These are phyloP conservation scores for Penicillium thymicola DNA, from an alignment of 2,329 filamentous ascomycete genomes.

Conservation along the genomic window DNA sequence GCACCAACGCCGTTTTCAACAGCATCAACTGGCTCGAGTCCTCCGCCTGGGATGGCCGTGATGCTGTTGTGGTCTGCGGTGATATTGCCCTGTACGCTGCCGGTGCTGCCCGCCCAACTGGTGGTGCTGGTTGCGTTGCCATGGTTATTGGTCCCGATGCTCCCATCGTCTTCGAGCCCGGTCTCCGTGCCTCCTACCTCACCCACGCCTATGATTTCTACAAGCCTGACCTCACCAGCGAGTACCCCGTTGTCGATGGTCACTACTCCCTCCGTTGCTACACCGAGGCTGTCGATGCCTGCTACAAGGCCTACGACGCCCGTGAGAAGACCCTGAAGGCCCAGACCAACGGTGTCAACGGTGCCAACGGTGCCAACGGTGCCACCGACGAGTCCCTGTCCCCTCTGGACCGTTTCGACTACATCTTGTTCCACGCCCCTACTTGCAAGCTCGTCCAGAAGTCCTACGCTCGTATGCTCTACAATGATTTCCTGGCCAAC, in stretches of 20 bases:
- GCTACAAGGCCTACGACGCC: constrained; percentile 76
- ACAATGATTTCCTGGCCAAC: constrained; percentile 78
- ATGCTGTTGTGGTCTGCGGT: constrained; percentile 74
- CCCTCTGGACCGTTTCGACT: constrained; percentile 75
- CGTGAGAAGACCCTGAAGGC: constrained; percentile 62
- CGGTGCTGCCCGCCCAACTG: constrained; percentile 75
- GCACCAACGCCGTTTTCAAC: constrained; percentile 82
- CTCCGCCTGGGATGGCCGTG: constrained; percentile 79
- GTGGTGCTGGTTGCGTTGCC: constrained; percentile 75
- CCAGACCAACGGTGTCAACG: constrained; percentile 41
- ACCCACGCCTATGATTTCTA: constrained; percentile 85
- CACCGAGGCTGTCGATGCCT: constrained; percentile 72
- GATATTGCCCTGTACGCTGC: constrained; percentile 85
- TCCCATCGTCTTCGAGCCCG: constrained; percentile 72
- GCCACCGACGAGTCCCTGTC: constrained; percentile 52
- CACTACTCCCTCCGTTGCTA: constrained; percentile 82
- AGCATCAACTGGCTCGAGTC: constrained; percentile 82
- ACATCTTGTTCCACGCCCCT: constrained; percentile 77
- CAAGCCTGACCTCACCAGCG: constrained; percentile 83
- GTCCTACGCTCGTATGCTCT: constrained; percentile 77
- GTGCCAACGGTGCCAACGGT: constrained; percentile 48
- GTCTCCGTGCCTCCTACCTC: constrained; percentile 76
- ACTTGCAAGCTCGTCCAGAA: constrained; percentile 86
- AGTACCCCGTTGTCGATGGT: constrained; percentile 82
- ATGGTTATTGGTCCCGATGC: constrained; percentile 76